Base-by-base conservation (phyloP, 257 asterid species). In the Gentiana dahurica region DNA sequence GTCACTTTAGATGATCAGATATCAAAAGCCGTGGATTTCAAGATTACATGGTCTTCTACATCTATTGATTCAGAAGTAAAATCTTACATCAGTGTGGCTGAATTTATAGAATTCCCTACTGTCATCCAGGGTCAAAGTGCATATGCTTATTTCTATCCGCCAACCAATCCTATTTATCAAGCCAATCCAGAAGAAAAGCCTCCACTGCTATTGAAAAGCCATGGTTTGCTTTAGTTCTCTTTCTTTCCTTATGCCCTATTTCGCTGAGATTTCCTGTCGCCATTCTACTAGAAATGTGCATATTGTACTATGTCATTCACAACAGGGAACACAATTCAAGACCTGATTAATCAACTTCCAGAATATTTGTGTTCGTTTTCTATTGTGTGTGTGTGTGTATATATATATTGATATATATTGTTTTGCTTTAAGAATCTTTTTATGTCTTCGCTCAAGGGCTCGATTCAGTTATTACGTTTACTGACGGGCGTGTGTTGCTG, bases 141-240 rank as follows among this genome's bases (percentile, higher is more conserved):
- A 35, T 87, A 82, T 74, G 98, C 98, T 24, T 87, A 87, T 75
- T 91, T 81, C 66, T 91, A 91, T 71, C 90, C 96, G 38, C 98
- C 98, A 12, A 83, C 85, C 54, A 87, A 85, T 77, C 86, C 98
- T 66, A 62, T 47, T 53, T 83, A 68, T 73, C 84, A 87, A 68
- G 87, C 94, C 61, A 75, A 68, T 64, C 66, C 36, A 32, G 89
- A 75, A 36, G 96, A 87, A 77, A 85, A 69, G 65, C 98, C 98
- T 71, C 98, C 98, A 38, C 58, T 91, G 64, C 83, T 91, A 70
- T 65, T 91, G 71, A 86, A 80, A 75, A 87, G 98, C 71, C 98
- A 91, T 47, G 98, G 98, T 87, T 73, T 51, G 68, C 51, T 51
- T 51, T 39, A 15, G 7, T 11, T 51, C 51, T 15, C 58, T 47